These are phyloP conservation scores for Deinandra increscens DNA, from an alignment of 129 eudicot species.

Conservation along the genomic window DNA sequence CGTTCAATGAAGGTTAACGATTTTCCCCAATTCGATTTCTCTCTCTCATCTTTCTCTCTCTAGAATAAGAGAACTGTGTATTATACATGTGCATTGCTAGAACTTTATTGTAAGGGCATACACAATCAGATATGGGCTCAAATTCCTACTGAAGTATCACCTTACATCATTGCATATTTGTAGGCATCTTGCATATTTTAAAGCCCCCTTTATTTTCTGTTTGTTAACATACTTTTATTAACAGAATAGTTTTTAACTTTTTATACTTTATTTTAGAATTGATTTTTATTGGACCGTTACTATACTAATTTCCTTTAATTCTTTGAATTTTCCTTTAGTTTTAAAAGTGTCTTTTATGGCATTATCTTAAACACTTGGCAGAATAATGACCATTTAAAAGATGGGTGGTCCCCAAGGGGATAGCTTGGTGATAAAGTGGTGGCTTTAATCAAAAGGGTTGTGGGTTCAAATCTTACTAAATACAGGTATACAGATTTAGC, in stretches of 20 bases:
- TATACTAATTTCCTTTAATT: neutral
- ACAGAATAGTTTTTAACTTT: neutral
- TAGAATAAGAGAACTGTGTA: too few relatives aligned
- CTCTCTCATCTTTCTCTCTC: too few relatives aligned
- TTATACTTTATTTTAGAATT: neutral
- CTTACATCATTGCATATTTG: neutral
- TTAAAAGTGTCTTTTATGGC: neutral
- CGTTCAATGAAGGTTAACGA: too few relatives aligned
- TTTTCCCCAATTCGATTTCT: too few relatives aligned
- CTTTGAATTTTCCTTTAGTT: neutral
- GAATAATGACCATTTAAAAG: too few relatives aligned
- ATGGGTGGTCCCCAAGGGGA: too few relatives aligned
- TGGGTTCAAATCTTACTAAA: too few relatives aligned
- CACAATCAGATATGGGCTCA: neutral
- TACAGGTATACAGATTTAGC: too few relatives aligned
- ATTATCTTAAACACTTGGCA: neutral
- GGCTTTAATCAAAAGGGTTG: too few relatives aligned
- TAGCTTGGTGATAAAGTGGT: too few relatives aligned
- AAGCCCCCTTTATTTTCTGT: neutral
- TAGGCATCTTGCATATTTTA: neutral
- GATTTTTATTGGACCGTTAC: neutral
- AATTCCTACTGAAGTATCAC: neutral
- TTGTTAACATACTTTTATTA: neutral
- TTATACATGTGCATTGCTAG: neutral
- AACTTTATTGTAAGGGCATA: neutral